Evolutionary conservation across 495 filamentous ascomycete species (phyloP), one percentile per base, ranked within the genome.

Genomic region (Lasiosphaeriaceae sp.): DNA sequence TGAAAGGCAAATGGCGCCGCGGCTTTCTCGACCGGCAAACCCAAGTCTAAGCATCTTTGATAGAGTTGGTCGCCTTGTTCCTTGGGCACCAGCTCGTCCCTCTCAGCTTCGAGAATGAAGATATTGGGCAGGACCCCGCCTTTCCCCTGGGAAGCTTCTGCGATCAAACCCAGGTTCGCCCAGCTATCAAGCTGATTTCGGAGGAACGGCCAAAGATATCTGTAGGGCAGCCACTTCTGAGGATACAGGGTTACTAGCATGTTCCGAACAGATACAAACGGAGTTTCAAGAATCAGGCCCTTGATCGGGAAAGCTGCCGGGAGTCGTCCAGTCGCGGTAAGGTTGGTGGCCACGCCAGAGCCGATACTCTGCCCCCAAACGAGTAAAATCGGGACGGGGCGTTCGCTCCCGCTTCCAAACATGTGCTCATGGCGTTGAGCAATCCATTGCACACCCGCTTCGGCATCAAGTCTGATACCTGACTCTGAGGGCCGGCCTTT

Each of bases 301-400:
- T 61, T 35, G 60, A 69, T 49, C 6, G 68, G 60, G 47, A 70
- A 46, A 12, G 23, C 53, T 23, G 52, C 22, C 8, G 65, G 65
- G 14, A 62, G 26, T 14, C 43, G 52, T 2, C 66, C 49, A 29
- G 54, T 63, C 16, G 69, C 72, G 14, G 66, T 66, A n/a, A 81
- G 69, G 56, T 79, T 78, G 21, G 77, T 77, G 8, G 87, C 80
- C 2, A 85, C 74, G 7, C 82, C 83, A 3, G 69, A 80, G 4
- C 90, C 90, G 20, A 93, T 84, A 56, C 83, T 88, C 61, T 94
- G 90, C 0, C 89, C 89, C 90, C 89, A 94, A n/a, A 94, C 65
- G 0, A 92, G 63, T 11, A 90, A 39, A 24, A 77, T 71, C 3
- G 66, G 62, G 31, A 47, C 55, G 51, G 24, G 66, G 51, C 56